Base-by-base conservation (phyloP, 2,329 filamentous ascomycete genomes). In the Alternaria sp. region DNA sequence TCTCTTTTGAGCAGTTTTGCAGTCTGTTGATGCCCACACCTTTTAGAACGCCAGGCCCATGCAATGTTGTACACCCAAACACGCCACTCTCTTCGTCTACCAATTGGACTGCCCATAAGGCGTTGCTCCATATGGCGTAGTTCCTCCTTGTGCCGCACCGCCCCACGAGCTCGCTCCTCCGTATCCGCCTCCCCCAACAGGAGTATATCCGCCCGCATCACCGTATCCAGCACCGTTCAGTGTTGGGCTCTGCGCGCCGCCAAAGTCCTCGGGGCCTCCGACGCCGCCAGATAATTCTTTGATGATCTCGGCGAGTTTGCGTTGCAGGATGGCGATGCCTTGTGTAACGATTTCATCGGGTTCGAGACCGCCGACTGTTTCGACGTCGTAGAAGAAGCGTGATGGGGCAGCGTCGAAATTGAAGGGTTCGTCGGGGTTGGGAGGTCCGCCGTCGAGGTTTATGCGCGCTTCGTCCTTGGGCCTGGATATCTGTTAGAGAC, bases 331-430 rank as follows among this genome's bases (percentile, higher is more conserved):
- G 67, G 91, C 89, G 79, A 99, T 97, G 32, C 93, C 94, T 73
- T 93, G 89, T 73, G 94, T 90, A 55, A 99, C 89, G 71, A 98
- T 96, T 66, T 89, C 87, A 75, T 99, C 95, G 0, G 96, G 95
- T 28, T 96, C 92, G 64, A 98, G 88, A 72, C 90, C 92, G 36
- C 96, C 96, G 40, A 92, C 90, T 50, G 91, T 91, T 81, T 99
- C 96, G 50, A 99, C 91, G 76, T 97, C 93, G 75, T 95, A 91
- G 84, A 97, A 99, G 85, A 97, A 99, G 69, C 88, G 88, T 65
- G 85, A 86, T 6, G 96, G 95, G 21, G 91, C 87, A 10, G 93
- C 95, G 73, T 97, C 91, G 81, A 93, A 98, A 82, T 98, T 90
- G 80, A 98, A 98, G 0, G 90, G 87, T 73, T 96, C 92, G 70